Percentiles rank a stretch among this genome's conserved stretches.
Evolutionary conservation across 2,329 filamentous ascomycete species (phyloP).

Genomic region (Nemania serpens): DNA sequence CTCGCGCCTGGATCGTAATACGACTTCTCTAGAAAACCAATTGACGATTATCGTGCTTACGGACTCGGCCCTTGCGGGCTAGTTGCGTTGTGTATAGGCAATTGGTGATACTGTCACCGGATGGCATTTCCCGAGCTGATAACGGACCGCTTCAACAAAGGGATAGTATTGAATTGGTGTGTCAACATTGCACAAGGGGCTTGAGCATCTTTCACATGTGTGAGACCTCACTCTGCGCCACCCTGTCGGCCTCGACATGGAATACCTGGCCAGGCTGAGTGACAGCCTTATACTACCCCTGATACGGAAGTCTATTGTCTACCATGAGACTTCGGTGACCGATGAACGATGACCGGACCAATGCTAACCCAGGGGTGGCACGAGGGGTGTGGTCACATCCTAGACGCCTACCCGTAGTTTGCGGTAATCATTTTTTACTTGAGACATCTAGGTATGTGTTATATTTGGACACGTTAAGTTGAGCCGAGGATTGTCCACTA

Average conservation of each 20-base stretch:
- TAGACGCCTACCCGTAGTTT: slow-evolving; percentile 16
- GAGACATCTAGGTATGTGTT: slow-evolving; percentile 30
- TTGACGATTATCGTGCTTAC: slow-evolving; percentile 21
- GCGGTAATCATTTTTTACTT: slow-evolving; percentile 24
- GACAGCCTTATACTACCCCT: slow-evolving; percentile 35
- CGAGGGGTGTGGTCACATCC: slow-evolving; percentile 33
- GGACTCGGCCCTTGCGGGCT: slow-evolving; percentile 6
- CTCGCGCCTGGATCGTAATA: slow-evolving; percentile 34
- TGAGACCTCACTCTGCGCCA: slow-evolving; percentile 18
- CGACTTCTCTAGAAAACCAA: slow-evolving; percentile 27
- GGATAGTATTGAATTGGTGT: not conserved
- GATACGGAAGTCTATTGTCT: slow-evolving; percentile 43
- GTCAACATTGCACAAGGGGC: not conserved
- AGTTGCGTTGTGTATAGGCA: slow-evolving; percentile 5
- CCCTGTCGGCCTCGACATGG: slow-evolving; percentile 36
- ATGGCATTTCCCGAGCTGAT: slow-evolving; percentile 8
- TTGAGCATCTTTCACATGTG: slow-evolving; percentile 17
- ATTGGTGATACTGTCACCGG: not conserved
- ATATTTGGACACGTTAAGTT: slow-evolving; percentile 35
- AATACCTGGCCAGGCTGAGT: slow-evolving; percentile 30
- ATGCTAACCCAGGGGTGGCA: slow-evolving; percentile 31
- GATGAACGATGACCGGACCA: slow-evolving; percentile 47
- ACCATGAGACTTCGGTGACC: slow-evolving; percentile 51
- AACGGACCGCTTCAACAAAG: slow-evolving; percentile 5
- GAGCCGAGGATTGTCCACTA: slow-evolving; percentile 24